Base-by-base conservation (phyloP, 2,329 filamentous ascomycete genomes). In the Pyricularia pennisetigena region DNA sequence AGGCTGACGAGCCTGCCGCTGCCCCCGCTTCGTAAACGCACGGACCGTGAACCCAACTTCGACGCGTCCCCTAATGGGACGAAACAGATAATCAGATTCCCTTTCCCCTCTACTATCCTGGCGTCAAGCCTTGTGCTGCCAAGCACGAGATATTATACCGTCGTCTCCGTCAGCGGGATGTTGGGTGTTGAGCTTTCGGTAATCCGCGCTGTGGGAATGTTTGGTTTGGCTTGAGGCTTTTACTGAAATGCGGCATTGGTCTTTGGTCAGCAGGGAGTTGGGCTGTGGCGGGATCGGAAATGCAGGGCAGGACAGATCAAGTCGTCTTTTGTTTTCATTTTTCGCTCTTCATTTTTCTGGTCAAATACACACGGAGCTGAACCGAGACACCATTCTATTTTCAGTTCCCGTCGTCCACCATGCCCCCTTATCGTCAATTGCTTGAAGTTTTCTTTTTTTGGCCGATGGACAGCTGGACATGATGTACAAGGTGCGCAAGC, bases 1-100 rank as follows among this genome's bases (percentile, higher is more conserved):
- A 84, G 76, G 78, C 79, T 65, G 74, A 75, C 70, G 73, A 74
- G 69, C 68, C 72, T 23, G 78, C 79, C 66, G 75, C 79, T 71
- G 76, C 80, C 73, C 78, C 85, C 72, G 81, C 82, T 78, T 86
- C 85, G 73, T 87, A 87, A 82, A 81, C 68, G 69, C 23, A 16
- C 24, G 20, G 29, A n/a, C 29, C 29, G 29, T 64, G 63, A 32
- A 32, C 23, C 29, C 63, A 20, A 35, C 23, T 29, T 32, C 63
- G 29, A 32, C 29, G 20, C 29, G 63, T 32, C 28, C 29, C 63
- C 5, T n/a, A 62, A 4, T 23, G 63, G 63, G 63, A 64, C 63
- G 10, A 32, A 24, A 32, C 24, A 32, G 29, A 29, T 35, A 64
- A 64, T 64, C 63, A 32, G 29, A 32, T 64, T 64, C 32, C 63